A percentile compares a stretch with the other conserved stretches of the same genome.
These are phyloP conservation scores for Amniculicola lignicola DNA, from an alignment of 495 filamentous ascomycete genomes.

Conservation along the genomic window DNA sequence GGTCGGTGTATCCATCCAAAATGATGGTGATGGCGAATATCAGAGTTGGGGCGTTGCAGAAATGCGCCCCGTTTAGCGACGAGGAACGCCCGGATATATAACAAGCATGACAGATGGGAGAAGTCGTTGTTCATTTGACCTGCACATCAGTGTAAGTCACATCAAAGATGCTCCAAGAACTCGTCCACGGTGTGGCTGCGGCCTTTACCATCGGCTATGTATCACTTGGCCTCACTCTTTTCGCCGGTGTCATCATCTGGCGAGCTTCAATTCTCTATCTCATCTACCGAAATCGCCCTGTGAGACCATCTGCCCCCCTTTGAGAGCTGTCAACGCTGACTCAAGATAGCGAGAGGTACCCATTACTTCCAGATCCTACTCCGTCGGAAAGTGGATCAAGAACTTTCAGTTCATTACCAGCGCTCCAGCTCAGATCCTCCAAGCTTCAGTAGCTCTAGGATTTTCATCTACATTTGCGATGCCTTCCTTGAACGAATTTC, in stretches of 20 bases:
- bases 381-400: background rate
- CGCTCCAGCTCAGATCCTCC: background rate
- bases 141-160: background rate
- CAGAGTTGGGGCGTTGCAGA: no score
- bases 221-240: background rate
- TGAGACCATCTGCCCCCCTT: background rate
- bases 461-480: slow-evolving; percentile 4
- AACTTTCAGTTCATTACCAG: background rate
- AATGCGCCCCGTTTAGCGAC: no score
- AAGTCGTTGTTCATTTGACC: background rate
- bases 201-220: background rate
- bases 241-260: background rate
- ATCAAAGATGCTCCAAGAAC: background rate
- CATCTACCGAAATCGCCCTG: background rate
- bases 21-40: no score
- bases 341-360: background rate
- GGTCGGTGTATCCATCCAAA: no score
- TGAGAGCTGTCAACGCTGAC: background rate
- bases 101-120: background rate
- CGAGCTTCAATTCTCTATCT: background rate
- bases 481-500: slow-evolving; percentile 8
- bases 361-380: background rate
- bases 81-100: background rate
- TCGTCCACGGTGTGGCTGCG: background rate
- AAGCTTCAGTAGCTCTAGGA: background rate